Percentiles rank a stretch among this genome's conserved stretches.
Conservation (phyloP, 176 grass and related monocot genomes). For the Tillandsia fasciculata region DNA sequence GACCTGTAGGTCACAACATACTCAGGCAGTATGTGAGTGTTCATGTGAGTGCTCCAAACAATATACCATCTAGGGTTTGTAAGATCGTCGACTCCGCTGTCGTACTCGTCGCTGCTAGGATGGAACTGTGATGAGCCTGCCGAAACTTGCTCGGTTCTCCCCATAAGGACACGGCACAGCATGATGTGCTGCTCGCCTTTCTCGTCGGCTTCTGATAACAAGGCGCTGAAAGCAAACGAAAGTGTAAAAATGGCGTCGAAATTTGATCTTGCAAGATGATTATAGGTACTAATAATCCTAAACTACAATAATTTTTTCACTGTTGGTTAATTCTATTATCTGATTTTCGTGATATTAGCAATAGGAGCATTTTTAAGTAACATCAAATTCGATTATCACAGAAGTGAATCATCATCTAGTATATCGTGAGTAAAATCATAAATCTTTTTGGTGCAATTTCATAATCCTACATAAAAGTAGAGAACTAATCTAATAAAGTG, state of each 20-base stretch:
- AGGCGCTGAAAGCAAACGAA: conserved; percentile 29
- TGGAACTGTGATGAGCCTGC: conserved; percentile 41
- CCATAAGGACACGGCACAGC: conserved; percentile 70
- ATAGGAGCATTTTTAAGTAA: too few species aligned
- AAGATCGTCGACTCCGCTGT: conserved; percentile 59
- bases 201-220: conserved; percentile 43
- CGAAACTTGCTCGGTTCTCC: conserved; percentile 42
- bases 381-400: too few species aligned
- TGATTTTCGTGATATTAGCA: too few species aligned
- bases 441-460: too few species aligned
- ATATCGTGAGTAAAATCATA: not conserved
- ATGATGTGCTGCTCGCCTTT: conserved; percentile 60
- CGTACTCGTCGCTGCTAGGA: conserved; percentile 45
- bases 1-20: conserved; percentile 77
- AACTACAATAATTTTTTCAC: too few species aligned
- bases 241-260: not conserved
- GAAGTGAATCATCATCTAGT: not conserved
- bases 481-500: not conserved
- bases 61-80: conserved; percentile 65
- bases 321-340: too few species aligned
- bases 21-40: conserved; percentile 68
- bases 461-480: not conserved
- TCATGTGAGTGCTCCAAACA: conserved; percentile 69
- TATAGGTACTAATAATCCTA: too few species aligned
- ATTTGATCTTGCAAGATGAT: too few species aligned